Evolutionary conservation across 2,329 filamentous ascomycete genomes (phyloP).

Genomic region (Purpureocillium lavendulum): DNA sequence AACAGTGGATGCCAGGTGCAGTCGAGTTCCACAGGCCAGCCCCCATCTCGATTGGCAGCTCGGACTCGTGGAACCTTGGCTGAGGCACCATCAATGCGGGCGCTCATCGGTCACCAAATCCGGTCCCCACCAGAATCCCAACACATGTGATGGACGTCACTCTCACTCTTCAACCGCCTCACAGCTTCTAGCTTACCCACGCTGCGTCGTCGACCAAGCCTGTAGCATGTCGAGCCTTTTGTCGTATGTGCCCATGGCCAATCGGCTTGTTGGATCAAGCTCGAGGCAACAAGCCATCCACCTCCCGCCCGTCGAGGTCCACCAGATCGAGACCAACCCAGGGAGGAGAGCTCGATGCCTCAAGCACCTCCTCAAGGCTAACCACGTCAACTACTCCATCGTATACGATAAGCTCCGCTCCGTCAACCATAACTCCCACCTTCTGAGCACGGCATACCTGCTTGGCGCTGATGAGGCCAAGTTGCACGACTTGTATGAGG

Average conservation of each 20-base stretch:
- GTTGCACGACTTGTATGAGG: slow-evolving; percentile 74
- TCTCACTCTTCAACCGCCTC: too few species aligned
- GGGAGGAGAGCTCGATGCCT: slow-evolving; percentile 76
- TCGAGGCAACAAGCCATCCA: slow-evolving; percentile 31
- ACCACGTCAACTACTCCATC: slow-evolving; percentile 84
- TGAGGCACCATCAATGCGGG: too few species aligned
- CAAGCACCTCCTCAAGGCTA: slow-evolving; percentile 84
- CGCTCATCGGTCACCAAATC: too few species aligned
- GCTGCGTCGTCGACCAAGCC: too few species aligned
- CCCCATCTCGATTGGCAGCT: too few species aligned
- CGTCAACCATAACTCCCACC: slow-evolving; percentile 78
- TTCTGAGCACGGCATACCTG: slow-evolving; percentile 77
- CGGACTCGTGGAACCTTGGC: too few species aligned
- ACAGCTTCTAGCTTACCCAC: too few species aligned
- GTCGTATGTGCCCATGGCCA: slow-evolving; percentile 22
- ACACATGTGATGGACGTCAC: too few species aligned
- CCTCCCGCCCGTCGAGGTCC: slow-evolving; percentile 61
- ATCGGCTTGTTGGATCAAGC: slow-evolving; percentile 15
- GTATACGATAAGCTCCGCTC: slow-evolving; percentile 67
- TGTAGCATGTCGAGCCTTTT: slow-evolving; percentile 23
- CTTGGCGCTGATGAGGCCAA: slow-evolving; percentile 68
- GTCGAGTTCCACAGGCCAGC: too few species aligned
- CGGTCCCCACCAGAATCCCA: not conserved
- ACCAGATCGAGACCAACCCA: slow-evolving; percentile 70
- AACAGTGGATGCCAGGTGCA: too few species aligned